These are phyloP conservation scores for Talaromyces islandicus DNA, from an alignment of 2,329 filamentous ascomycete species.

Conservation along the genomic window DNA sequence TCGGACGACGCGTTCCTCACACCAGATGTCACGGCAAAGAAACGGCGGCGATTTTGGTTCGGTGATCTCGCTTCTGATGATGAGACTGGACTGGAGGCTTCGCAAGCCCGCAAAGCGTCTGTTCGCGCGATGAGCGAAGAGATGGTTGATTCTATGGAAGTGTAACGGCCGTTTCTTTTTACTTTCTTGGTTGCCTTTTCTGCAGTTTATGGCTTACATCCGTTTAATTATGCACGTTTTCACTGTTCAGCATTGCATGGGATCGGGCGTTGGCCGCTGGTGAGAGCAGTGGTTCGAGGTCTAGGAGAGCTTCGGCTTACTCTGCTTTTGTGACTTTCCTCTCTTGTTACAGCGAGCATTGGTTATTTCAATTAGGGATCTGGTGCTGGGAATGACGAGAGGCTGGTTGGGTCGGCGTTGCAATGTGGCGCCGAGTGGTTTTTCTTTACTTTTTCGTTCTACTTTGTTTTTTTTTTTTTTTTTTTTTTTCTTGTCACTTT, in stretches of 20 bases:
- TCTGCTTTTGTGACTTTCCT: background rate
- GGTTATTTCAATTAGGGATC: background rate
- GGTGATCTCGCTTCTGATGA: slow-evolving; percentile 54
- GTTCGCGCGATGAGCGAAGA: slow-evolving; percentile 50
- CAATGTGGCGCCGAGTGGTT: background rate
- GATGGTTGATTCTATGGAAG: slow-evolving; percentile 48
- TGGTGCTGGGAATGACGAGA: background rate
- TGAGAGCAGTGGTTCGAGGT: slow-evolving; percentile 12
- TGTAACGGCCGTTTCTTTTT: slow-evolving; percentile 27
- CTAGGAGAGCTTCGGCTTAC: slow-evolving; percentile 6
- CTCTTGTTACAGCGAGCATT: background rate
- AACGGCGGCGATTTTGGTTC: slow-evolving; percentile 84
- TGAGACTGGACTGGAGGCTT: slow-evolving; percentile 27
- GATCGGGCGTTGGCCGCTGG: slow-evolving; percentile 11
- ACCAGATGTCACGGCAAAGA: slow-evolving; percentile 57
- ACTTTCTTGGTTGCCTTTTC: slow-evolving; percentile 9
- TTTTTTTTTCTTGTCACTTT: background rate
- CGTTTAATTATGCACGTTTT: background rate
- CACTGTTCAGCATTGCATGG: slow-evolving; percentile 7
- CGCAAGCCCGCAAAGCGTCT: slow-evolving; percentile 36
- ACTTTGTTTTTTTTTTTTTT: background rate
- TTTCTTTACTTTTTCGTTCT: background rate
- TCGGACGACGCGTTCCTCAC: slow-evolving; percentile 46
- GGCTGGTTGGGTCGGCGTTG: background rate
- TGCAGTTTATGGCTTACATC: background rate